These are phyloP conservation scores for Xylaria polymorpha DNA, from an alignment of 2,329 filamentous ascomycete genomes.

Conservation along the genomic window DNA sequence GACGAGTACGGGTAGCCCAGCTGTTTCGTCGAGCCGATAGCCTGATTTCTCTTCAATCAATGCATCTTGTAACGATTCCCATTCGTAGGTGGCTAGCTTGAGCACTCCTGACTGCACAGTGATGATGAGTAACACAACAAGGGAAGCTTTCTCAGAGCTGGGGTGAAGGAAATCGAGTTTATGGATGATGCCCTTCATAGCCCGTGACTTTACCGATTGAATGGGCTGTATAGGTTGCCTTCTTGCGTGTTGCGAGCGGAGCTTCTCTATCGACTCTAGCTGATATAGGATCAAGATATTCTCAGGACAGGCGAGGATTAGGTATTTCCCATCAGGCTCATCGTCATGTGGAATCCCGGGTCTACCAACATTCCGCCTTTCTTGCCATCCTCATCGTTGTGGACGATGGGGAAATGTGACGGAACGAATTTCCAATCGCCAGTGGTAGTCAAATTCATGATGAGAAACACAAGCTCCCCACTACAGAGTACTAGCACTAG, in stretches of 20 bases:
- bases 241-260: slow-evolving; percentile 61
- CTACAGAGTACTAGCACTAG: slow-evolving; percentile 81
- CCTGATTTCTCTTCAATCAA: slow-evolving; percentile 62
- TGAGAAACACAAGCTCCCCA: slow-evolving; percentile 81
- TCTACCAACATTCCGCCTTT: slow-evolving; percentile 61
- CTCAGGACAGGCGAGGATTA: slow-evolving; percentile 77
- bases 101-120: slow-evolving; percentile 61
- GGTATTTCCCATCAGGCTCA: slow-evolving; percentile 78
- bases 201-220: slow-evolving; percentile 56
- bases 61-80: slow-evolving; percentile 63
- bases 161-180: slow-evolving; percentile 89
- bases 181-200: slow-evolving; percentile 78
- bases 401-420: slow-evolving; percentile 69
- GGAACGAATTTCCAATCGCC: slow-evolving; percentile 70
- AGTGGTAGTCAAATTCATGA: slow-evolving; percentile 62
- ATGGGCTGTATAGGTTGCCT: slow-evolving; percentile 68
- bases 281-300: slow-evolving; percentile 78
- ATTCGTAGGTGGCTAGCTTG: slow-evolving; percentile 69
- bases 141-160: slow-evolving; percentile 70
- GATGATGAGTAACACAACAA: slow-evolving; percentile 81
- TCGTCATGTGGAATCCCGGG: slow-evolving; percentile 74
- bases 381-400: background rate
- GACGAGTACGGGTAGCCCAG: slow-evolving; percentile 73
- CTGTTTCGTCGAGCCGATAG: slow-evolving; percentile 61
- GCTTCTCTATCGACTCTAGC: slow-evolving; percentile 66